Evolutionary conservation across 2,329 filamentous ascomycete species (phyloP), one percentile per base, ranked within the genome.

Genomic region (Cercospora sp.): DNA sequence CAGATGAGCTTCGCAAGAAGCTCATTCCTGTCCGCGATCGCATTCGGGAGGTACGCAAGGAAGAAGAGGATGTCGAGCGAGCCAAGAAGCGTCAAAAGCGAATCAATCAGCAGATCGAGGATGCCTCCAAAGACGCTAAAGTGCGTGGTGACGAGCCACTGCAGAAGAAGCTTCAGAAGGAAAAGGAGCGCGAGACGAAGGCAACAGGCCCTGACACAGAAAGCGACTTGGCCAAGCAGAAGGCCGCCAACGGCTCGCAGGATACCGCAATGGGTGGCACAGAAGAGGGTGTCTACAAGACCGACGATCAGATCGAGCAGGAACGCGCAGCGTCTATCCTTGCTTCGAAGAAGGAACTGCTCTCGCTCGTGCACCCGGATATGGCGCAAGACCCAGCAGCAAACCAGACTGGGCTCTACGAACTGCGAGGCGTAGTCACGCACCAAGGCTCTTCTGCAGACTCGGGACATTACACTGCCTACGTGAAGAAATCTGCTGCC

Each of bases 391-490:
- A 98, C 76, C 89, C 91, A 16, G 91, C 92, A 20, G 89, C 92
- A 63, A 98, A 98, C 82, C 93, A 94, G 79, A 97, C 94, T 2
- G 95, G 95, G 48, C 85, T 99, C 36, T 99, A 98, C 80, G 94
- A 99, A 82, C 88, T 99, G 55, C 89, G 94, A 28, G 95, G 92
- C 59, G 91, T 99, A 5, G 92, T 99, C 68, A 97, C 96, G 31
- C 95, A 99, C 80, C 95, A 99, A 81, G 95, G 95, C 70, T 92
- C 94, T 68, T 97, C 93, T 78, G 95, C 95, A 20, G 95, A 99
- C 81, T 97, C 94, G 75, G 95, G 95, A 7, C 95, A 99, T 81
- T 99, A 99, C 84, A 99, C 96, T 4, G 90, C 94, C 0, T 99
- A 97, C 78, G 92, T 99, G 74, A 99, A 98, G 86, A 97, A 99